Evolutionary conservation across 805 yeast genomes (phyloP).

Genomic region (Monosporozyma unispora): DNA sequence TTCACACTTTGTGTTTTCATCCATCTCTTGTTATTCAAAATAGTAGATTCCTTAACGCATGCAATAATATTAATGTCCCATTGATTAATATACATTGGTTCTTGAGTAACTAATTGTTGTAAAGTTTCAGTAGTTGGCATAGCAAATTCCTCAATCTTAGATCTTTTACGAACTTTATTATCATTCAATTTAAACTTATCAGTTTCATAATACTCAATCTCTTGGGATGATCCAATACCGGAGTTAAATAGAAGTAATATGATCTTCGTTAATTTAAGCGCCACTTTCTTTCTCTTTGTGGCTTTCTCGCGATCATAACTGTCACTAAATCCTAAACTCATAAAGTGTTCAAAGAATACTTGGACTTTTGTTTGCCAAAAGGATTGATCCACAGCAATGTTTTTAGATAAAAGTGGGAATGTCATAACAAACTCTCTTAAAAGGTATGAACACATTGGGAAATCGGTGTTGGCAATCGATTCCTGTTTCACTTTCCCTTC

Average conservation of each 20-base stretch:
- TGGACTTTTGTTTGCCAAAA: slow-evolving; percentile 81
- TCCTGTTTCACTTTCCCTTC: background rate
- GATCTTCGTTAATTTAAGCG: slow-evolving; percentile 51
- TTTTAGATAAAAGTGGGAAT: slow-evolving; percentile 61
- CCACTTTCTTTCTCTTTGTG: slow-evolving; percentile 60
- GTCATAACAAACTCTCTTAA: slow-evolving; percentile 53
- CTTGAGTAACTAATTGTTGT: slow-evolving; percentile 26
- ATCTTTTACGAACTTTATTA: slow-evolving; percentile 25
- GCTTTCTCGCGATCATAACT: slow-evolving; percentile 67
- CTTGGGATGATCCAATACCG: slow-evolving; percentile 55
- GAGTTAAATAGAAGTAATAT: slow-evolving; percentile 66
- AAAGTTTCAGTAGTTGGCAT: slow-evolving; percentile 36
- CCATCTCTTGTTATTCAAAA: slow-evolving; percentile 8
- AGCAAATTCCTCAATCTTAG: slow-evolving; percentile 28
- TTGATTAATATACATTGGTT: slow-evolving; percentile 40
- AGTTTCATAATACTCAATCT: slow-evolving; percentile 38
- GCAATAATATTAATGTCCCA: slow-evolving; percentile 60
- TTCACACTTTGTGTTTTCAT: slow-evolving; percentile 1
- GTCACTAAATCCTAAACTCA: slow-evolving; percentile 59
- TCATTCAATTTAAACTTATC: slow-evolving; percentile 24
- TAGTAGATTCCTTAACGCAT: slow-evolving; percentile 33
- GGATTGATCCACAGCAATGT: slow-evolving; percentile 37
- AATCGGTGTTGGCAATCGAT: slow-evolving; percentile 24
- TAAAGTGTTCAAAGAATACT: slow-evolving; percentile 71
- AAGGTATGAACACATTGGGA: slow-evolving; percentile 64